A percentile compares a stretch with the other conserved stretches of the same genome.
Evolutionary conservation across 805 yeast genomes (phyloP).

Genomic region (Candida andamanensis): DNA sequence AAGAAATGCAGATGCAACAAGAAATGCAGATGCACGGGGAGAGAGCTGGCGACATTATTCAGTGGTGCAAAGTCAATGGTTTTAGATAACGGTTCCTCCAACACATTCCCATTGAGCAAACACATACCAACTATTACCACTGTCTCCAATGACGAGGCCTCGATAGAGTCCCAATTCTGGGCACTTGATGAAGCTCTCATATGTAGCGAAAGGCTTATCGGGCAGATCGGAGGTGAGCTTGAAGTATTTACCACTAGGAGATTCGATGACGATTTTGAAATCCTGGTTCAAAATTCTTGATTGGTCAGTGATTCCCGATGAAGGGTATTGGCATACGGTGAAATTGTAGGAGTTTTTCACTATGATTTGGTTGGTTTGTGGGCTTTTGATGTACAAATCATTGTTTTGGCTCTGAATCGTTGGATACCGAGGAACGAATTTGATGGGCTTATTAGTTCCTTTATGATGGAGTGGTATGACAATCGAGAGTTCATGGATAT

Average conservation of each 20-base stretch:
- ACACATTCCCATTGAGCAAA: constrained; percentile 86
- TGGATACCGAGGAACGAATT: constrained; percentile 69
- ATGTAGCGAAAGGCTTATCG: constrained; percentile 45
- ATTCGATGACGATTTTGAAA: constrained; percentile 63
- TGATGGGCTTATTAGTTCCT: constrained; percentile 58
- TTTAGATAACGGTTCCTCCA: constrained; percentile 14
- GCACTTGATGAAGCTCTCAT: constrained; percentile 56
- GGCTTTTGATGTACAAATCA: constrained; percentile 80
- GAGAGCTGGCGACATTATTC: no score
- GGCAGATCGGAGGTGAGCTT: constrained; percentile 51
- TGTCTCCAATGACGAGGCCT: constrained; percentile 73
- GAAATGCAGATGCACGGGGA: no score
- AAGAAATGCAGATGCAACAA: no score
- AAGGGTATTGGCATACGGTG: constrained; percentile 56
- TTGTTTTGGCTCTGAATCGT: constrained; percentile 62
- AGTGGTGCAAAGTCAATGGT: neutral
- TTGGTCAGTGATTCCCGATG: constrained; percentile 41
- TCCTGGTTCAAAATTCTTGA: constrained; percentile 33
- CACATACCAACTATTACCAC: constrained; percentile 76
- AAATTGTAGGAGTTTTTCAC: constrained; percentile 60
- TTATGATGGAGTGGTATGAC: constrained; percentile 71
- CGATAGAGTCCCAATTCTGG: constrained; percentile 80
- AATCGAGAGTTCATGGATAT: constrained; percentile 64
- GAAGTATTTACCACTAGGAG: constrained; percentile 78
- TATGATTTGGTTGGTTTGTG: constrained; percentile 65